Conservation (phyloP, 805 yeast genomes). For the Clavispora phyllophila region DNA sequence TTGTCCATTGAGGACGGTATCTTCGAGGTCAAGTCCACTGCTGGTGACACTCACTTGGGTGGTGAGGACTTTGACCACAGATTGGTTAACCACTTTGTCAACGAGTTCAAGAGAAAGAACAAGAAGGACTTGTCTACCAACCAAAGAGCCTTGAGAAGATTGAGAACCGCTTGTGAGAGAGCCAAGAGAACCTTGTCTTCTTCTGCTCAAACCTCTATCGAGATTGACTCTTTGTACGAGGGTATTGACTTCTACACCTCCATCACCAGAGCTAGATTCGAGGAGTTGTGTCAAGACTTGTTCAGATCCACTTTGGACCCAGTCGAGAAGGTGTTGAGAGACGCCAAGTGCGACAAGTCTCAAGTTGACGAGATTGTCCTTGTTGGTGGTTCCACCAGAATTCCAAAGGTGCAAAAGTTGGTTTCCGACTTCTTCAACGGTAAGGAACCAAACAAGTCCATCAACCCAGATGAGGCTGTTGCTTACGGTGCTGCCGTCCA, state of each 20-base stretch:
- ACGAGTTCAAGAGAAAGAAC: conserved; percentile 94
- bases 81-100: conserved; percentile 81
- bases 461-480: conserved; percentile 48
- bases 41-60: conserved; percentile 96
- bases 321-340: conserved; percentile 43
- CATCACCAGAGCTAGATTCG: conserved; percentile 44
- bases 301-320: conserved; percentile 45
- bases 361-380: conserved; percentile 44
- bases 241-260: conserved; percentile 46
- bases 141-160: conserved; percentile 74
- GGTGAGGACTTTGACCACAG: conserved; percentile 95
- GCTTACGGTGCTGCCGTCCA: conserved; percentile 87
- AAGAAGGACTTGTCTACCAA: conserved; percentile 76
- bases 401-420: conserved; percentile 46
- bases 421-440: conserved; percentile 42
- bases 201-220: conserved; percentile 35
- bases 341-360: conserved; percentile 41
- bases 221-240: conserved; percentile 45
- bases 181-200: conserved; percentile 46
- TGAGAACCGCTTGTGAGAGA: conserved; percentile 46
- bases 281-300: conserved; percentile 42
- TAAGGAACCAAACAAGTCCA: conserved; percentile 45
- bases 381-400: conserved; percentile 49
- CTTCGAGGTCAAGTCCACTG: conserved; percentile 52
- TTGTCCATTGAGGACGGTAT: conserved; percentile 46